phyloP scores from a whole-genome alignment of 768 basidiomycete genomes.

The Vishniacozyma victoriae region DNA sequence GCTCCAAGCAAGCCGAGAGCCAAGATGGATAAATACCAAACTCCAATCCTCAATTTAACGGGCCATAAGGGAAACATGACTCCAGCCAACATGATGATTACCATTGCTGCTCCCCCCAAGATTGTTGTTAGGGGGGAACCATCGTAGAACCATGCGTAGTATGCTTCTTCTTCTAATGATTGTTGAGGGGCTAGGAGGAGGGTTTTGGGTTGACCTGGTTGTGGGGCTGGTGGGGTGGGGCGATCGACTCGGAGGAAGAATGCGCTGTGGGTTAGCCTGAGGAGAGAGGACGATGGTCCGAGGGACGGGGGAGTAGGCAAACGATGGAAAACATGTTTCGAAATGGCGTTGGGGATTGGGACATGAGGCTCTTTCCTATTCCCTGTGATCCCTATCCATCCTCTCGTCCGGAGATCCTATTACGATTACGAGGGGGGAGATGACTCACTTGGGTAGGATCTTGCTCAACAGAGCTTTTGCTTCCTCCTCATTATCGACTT shows the following conservation, averaged over 20 bases:
- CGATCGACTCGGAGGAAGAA: slow-evolving; percentile 90
- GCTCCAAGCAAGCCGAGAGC: slow-evolving; percentile 81
- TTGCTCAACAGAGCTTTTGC: slow-evolving; percentile 63
- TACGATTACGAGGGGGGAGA: too few relatives aligned
- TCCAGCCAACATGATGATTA: slow-evolving; percentile 84
- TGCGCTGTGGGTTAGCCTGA: slow-evolving; percentile 50
- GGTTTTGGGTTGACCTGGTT: slow-evolving; percentile 57
- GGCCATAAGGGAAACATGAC: slow-evolving; percentile 99
- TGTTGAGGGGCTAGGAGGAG: slow-evolving; percentile 70
- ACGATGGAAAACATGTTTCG: too few relatives aligned
- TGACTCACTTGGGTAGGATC: slow-evolving; percentile 59
- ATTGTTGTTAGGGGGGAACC: slow-evolving; percentile 90
- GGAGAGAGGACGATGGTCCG: background rate
- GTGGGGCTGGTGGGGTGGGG: slow-evolving; percentile 40
- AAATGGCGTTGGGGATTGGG: too few relatives aligned
- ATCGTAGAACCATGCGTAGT: slow-evolving; percentile 96
- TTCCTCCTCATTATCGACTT: slow-evolving; percentile 67
- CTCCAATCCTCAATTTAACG: slow-evolving; percentile 79
- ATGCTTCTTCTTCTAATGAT: slow-evolving; percentile 67
- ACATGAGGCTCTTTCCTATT: too few relatives aligned
- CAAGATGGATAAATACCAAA: slow-evolving; percentile 87
- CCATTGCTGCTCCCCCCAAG: slow-evolving; percentile 83
- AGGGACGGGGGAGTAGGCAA: background rate
- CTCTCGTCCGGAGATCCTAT: too few relatives aligned
- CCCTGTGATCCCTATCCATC: too few relatives aligned